These are phyloP conservation scores for Dioszegia aurantiaca DNA, from an alignment of 768 basidiomycete species.

Conservation along the genomic window DNA sequence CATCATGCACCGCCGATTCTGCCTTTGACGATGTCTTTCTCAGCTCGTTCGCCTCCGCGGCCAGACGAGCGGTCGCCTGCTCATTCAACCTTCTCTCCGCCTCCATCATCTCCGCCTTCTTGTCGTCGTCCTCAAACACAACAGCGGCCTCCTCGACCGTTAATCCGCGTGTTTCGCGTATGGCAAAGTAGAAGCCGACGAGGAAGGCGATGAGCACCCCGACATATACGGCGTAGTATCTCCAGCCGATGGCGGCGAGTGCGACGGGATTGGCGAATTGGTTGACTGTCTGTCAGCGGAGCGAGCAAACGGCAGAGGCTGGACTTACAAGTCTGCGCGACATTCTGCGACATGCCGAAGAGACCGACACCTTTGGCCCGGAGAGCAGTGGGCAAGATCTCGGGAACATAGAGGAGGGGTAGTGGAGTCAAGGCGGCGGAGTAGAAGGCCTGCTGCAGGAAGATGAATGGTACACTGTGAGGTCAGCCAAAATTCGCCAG, in stretches of 20 bases:
- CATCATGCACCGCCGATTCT: conserved; percentile 4
- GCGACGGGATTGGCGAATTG: conserved; percentile 31
- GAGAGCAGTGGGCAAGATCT: conserved; percentile 15
- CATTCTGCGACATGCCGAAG: not conserved
- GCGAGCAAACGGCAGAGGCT: conserved; percentile 3
- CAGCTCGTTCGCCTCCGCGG: not conserved
- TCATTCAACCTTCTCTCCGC: conserved; percentile 2
- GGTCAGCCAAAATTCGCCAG: not conserved
- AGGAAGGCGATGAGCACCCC: conserved; percentile 17
- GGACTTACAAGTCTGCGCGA: conserved; percentile 7
- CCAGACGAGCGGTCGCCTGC: not conserved
- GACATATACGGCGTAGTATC: conserved; percentile 31
- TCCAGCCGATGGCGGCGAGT: conserved; percentile 24
- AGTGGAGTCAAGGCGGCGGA: conserved; percentile 7
- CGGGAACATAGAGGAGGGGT: conserved; percentile 11
- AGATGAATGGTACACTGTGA: conserved; percentile 15
- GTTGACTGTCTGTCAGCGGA: conserved; percentile 9
- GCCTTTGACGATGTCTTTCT: conserved; percentile 3
- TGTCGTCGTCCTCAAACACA: conserved; percentile 19
- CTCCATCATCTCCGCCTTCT: conserved; percentile 8
- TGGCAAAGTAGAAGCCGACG: conserved; percentile 21
- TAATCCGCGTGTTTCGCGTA: conserved; percentile 22
- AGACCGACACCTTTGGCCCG: conserved; percentile 19
- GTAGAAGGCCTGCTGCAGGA: conserved; percentile 9
- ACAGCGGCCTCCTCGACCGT: conserved; percentile 19